Conservation (phyloP, 768 basidiomycete species). For the Macrolepiota fuliginosa region DNA sequence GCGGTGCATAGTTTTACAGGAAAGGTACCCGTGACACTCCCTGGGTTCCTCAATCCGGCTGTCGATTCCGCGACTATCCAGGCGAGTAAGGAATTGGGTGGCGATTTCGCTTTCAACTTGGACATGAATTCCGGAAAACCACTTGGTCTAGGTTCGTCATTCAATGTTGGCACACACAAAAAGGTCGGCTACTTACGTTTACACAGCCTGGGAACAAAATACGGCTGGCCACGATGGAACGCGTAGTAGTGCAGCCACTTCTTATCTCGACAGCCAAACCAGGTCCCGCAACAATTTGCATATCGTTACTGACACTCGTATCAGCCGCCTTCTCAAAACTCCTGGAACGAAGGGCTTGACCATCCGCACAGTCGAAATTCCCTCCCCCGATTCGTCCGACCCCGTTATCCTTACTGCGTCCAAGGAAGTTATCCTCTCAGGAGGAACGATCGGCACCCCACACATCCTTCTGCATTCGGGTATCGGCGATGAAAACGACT, state of each 20-base stretch:
- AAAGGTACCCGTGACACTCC: conserved; percentile 15
- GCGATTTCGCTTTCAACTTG: conserved; percentile 12
- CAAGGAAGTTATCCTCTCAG: conserved; percentile 20
- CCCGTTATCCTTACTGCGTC: conserved; percentile 15
- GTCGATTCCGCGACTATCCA: conserved; percentile 20
- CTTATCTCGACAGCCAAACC: conserved; percentile 22
- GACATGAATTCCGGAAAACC: conserved; percentile 15
- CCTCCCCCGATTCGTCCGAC: neutral
- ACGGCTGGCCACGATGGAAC: conserved; percentile 20
- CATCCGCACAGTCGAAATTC: conserved; percentile 13
- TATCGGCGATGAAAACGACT: conserved; percentile 16
- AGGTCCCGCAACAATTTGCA: conserved; percentile 25
- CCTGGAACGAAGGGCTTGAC: neutral
- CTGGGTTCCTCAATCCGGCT: conserved; percentile 12
- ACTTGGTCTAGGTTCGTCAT: conserved; percentile 10
- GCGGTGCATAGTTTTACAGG: conserved; percentile 19
- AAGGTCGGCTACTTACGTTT: neutral
- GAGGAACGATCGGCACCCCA: conserved; percentile 16
- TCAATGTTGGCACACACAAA: neutral
- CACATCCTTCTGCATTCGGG: conserved; percentile 19
- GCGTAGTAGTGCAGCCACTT: conserved; percentile 23
- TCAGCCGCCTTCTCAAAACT: conserved; percentile 17
- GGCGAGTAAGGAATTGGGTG: conserved; percentile 15
- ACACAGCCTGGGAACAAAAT: conserved; percentile 20
- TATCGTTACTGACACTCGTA: conserved; percentile 26